phyloP scores from a whole-genome alignment of 2,329 filamentous ascomycete genomes.

The Drechslerella dactyloides region DNA sequence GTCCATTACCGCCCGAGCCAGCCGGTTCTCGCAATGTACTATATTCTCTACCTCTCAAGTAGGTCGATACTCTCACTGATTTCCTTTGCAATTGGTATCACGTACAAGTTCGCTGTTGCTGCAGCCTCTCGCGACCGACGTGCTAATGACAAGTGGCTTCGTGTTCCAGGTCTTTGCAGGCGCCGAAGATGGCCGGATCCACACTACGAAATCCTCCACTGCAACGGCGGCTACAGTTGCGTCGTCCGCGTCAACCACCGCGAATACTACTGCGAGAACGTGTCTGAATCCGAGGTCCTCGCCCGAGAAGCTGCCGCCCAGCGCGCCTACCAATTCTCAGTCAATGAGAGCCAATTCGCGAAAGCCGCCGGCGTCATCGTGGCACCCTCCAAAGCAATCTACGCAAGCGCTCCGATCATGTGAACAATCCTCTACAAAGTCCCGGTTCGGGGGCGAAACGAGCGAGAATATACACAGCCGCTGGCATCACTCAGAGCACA shows the following conservation, averaged over 20 bases:
- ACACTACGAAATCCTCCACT: conserved; percentile 65
- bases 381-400: conserved; percentile 44
- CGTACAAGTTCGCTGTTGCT: conserved; percentile 16
- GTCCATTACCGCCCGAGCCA: not conserved
- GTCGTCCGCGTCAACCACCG: conserved; percentile 73
- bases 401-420: conserved; percentile 41
- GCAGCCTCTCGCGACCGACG: not conserved
- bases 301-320: conserved; percentile 71
- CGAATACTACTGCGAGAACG: conserved; percentile 70
- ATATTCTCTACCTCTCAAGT: conserved; percentile 63
- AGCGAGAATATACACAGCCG: not conserved
- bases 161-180: conserved; percentile 54
- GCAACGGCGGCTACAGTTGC: conserved; percentile 67
- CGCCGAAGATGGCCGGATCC: conserved; percentile 55
- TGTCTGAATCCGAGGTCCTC: conserved; percentile 67
- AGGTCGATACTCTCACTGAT: conserved; percentile 52
- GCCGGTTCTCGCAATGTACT: conserved; percentile 54
- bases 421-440: conserved; percentile 1
- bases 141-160: conserved; percentile 6
- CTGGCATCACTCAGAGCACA: too few species aligned
- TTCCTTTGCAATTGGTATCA: not conserved
- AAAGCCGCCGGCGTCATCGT: conserved; percentile 46
- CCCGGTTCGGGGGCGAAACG: not conserved
- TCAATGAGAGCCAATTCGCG: conserved; percentile 65
- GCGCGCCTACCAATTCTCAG: conserved; percentile 73